phyloP scores from a whole-genome alignment of 2,329 filamentous ascomycete genomes.

The Monosporascus sp. region DNA sequence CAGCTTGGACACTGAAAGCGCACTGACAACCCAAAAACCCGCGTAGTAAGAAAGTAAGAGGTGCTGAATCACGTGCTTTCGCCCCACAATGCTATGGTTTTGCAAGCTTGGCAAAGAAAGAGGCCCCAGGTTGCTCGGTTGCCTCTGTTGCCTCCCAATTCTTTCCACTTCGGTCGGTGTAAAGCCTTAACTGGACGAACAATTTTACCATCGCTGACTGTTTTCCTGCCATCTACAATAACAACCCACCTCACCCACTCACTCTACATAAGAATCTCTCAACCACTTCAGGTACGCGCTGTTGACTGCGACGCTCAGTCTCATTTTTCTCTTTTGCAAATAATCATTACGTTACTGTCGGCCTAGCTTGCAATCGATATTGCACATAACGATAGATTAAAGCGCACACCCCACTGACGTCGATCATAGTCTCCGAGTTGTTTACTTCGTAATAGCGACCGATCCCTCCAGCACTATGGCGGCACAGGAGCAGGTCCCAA shows the following conservation, averaged over 20 bases:
- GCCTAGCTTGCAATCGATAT: not conserved
- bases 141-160: not conserved
- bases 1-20: too few relatives aligned
- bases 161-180: not conserved
- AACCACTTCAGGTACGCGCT: not conserved
- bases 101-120: not conserved
- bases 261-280: not conserved
- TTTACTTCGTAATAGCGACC: constrained; percentile 35
- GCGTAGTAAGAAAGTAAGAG: not conserved
- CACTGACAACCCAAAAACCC: not conserved
- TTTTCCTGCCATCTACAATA: not conserved
- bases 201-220: not conserved
- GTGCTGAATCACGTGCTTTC: not conserved
- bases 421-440: constrained; percentile 28
- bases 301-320: too few relatives aligned
- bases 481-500: constrained; percentile 53
- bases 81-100: not conserved
- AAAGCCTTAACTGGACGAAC: not conserved
- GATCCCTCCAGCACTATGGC: constrained; percentile 55
- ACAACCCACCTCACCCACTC: not conserved
- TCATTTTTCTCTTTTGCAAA: not conserved
- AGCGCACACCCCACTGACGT: constrained; percentile 19
- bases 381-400: constrained; percentile 3
- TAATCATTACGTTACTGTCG: not conserved
- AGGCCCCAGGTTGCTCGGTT: not conserved